These are phyloP conservation scores for Sphagnum magellanicum DNA, from an alignment of 228 moss, liverwort and hornwort species.

Conservation along the genomic window DNA sequence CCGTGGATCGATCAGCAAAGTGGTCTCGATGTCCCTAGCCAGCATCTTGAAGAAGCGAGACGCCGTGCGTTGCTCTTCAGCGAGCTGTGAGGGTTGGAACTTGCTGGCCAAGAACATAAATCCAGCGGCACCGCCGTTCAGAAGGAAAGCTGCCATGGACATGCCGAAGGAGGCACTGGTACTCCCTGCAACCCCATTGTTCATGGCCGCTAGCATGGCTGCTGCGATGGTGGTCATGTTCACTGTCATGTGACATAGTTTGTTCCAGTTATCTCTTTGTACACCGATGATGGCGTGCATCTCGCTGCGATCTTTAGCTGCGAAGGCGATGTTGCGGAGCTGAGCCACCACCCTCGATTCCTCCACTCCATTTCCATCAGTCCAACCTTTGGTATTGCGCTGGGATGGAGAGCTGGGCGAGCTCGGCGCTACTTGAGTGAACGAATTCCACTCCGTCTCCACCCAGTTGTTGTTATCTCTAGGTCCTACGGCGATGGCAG, in stretches of 20 bases:
- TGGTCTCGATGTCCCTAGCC: constrained; percentile 14
- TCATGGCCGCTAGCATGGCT: constrained; percentile 12
- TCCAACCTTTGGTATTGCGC: constrained; percentile 15
- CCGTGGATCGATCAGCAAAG: constrained; percentile 19
- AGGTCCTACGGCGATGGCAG: too few relatives aligned
- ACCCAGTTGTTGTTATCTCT: too few relatives aligned
- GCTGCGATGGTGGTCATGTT: constrained; percentile 13
- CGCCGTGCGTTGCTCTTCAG: constrained; percentile 27
- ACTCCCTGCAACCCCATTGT: constrained; percentile 1
- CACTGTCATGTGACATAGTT: constrained; percentile 21
- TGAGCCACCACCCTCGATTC: constrained; percentile 12
- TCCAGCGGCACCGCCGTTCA: constrained; percentile 10
- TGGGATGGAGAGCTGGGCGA: too few relatives aligned
- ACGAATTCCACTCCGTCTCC: too few relatives aligned
- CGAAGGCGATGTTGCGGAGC: constrained; percentile 2
- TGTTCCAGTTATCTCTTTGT: constrained; percentile 25
- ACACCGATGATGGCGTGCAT: constrained; percentile 16
- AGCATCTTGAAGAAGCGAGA: constrained; percentile 27
- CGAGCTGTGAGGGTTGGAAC: constrained; percentile 27
- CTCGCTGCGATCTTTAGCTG: constrained; percentile 15
- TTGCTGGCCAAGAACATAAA: constrained; percentile 19
- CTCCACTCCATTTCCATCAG: constrained; percentile 9
- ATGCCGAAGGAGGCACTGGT: constrained; percentile 3
- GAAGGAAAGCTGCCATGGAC: constrained; percentile 10
- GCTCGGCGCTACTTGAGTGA: too few relatives aligned